Base-by-base conservation (phyloP, 768 basidiomycete species). In the Tricholoma flavovirens region DNA sequence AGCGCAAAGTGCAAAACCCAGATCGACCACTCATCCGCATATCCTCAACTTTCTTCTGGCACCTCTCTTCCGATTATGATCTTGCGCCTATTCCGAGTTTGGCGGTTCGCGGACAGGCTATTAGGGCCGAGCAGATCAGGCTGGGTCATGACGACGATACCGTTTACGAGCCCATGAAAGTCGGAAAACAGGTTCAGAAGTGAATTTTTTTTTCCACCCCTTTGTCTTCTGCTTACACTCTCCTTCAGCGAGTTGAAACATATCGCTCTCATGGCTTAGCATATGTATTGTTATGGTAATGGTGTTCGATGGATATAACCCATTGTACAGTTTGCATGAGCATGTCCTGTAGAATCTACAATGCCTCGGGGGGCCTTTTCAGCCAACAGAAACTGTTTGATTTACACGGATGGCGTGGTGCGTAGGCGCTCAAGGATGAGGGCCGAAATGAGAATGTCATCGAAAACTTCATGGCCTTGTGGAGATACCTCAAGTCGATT, bases 31-130 rank as follows among this genome's bases (percentile, higher is more conserved):
- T 88, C 33, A 91, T 95, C 61, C 87, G 95, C n/a, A 94, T 98
- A 60, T 95, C 93, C 2, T 95, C 92, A 1, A 98, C 94, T 0
- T 94, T 95, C 71, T 97, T 97, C 77, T 96, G 90, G 89, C 93
- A 94, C 65, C 78, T 97, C 11, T 90, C 85, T 0, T 93, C 93
- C 1, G 90, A 94, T 67, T 83, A 82, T 56, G 84, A 90, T 51
- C 78, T 94, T n/a, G 73, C 70, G 7, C 84, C 90, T 2, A 80
- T 93, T 2, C 78, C 82, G 7, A 60, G 68, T 0, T 73, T 95
- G 19, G 62, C 68, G 9, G 70, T 73, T 5, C 79, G 77, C 30
- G 83, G 84, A 2, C 71, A 73, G 12, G 67, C 66, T 7, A 60
- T 83, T 35, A 72, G 76, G 49, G 71, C 76, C 9, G 70, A 76